Conservation (phyloP, 441 rosid genomes). For the Manihot esculenta region DNA sequence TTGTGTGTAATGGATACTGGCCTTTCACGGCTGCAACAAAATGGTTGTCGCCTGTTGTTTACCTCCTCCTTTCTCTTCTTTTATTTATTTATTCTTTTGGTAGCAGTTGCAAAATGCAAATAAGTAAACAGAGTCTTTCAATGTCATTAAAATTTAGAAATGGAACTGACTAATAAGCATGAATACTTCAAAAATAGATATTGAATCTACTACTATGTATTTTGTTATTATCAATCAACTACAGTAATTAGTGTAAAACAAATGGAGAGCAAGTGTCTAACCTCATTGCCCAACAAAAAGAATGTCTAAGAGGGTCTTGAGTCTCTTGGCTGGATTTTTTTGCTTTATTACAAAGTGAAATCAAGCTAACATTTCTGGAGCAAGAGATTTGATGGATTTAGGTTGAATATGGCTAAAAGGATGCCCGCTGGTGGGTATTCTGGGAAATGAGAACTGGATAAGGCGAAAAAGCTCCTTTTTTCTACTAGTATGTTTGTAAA, state of each 20-base stretch:
- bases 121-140: no score
- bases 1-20: no score
- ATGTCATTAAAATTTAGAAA: no score
- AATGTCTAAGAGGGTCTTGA: not conserved
- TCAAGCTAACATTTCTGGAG: not conserved
- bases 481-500: no score
- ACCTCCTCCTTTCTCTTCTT: no score
- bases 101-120: not conserved
- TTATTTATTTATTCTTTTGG: no score
- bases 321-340: not conserved
- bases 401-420: not conserved
- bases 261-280: not conserved
- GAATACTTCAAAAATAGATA: not conserved
- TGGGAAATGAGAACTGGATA: not conserved
- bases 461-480: not conserved
- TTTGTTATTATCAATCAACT: not conserved
- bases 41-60: no score
- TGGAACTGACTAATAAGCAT: not conserved
- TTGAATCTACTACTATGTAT: no score
- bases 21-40: no score
- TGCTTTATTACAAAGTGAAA: not conserved
- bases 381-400: not conserved
- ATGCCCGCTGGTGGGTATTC: no score
- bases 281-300: not conserved
- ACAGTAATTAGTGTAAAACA: not conserved